Evolutionary conservation across 352 stramenopile genomes (phyloP).

Genomic region (Phytophthora vignae): DNA sequence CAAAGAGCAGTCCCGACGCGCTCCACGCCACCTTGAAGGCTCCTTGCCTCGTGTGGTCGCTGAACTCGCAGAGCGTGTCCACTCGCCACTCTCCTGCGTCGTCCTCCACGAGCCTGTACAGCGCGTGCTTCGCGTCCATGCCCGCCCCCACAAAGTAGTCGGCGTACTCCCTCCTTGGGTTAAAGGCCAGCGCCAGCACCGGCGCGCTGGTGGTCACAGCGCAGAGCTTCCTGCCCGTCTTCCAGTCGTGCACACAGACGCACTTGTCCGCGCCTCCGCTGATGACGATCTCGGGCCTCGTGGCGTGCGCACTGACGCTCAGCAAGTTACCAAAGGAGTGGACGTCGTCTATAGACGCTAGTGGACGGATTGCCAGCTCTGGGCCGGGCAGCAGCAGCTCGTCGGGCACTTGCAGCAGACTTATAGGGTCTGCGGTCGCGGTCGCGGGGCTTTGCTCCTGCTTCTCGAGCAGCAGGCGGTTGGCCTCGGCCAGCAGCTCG

Average conservation of each 20-base stretch:
- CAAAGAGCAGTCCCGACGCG: slow-evolving; percentile 59
- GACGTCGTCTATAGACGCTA: slow-evolving; percentile 51
- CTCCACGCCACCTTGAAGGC: slow-evolving; percentile 77
- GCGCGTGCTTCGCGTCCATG: slow-evolving; percentile 77
- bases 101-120: slow-evolving; percentile 56
- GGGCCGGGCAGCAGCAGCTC: slow-evolving; percentile 70
- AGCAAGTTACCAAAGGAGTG: slow-evolving; percentile 79
- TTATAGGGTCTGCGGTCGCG: slow-evolving; percentile 9
- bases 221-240: slow-evolving; percentile 52
- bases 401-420: slow-evolving; percentile 63
- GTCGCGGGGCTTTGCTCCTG: slow-evolving; percentile 12
- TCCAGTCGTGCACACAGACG: slow-evolving; percentile 78
- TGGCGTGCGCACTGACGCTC: slow-evolving; percentile 58
- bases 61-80: slow-evolving; percentile 53
- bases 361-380: slow-evolving; percentile 36
- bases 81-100: slow-evolving; percentile 43
- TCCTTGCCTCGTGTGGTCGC: slow-evolving; percentile 78
- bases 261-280: slow-evolving; percentile 81
- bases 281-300: slow-evolving; percentile 51
- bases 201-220: slow-evolving; percentile 45
- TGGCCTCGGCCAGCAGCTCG: slow-evolving; percentile 77
- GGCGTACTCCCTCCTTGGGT: slow-evolving; percentile 46
- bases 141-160: slow-evolving; percentile 69
- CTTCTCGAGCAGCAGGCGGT: slow-evolving; percentile 71
- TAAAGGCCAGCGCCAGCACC: slow-evolving; percentile 71